phyloP scores from a whole-genome alignment of 208 protist genomes.

The Naegleria lovaniensis region DNA sequence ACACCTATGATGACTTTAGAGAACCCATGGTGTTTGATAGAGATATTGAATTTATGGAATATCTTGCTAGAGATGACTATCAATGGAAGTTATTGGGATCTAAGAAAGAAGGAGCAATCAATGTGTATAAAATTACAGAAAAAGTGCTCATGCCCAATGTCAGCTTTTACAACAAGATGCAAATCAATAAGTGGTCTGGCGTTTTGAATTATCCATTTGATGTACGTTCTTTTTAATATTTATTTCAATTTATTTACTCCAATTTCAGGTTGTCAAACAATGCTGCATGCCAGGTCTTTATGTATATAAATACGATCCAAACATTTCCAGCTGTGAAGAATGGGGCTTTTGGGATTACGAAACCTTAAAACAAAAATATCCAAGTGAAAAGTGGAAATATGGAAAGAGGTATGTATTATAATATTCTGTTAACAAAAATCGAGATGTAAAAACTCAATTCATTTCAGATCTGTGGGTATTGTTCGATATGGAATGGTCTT shows the following conservation, averaged over 20 bases:
- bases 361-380: neutral
- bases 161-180: neutral
- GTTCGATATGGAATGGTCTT: neutral
- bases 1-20: neutral
- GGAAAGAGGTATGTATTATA: neutral
- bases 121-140: neutral
- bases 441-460: too few relatives aligned
- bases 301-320: neutral
- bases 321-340: neutral
- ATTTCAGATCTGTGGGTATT: neutral
- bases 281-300: neutral
- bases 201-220: neutral
- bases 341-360: neutral
- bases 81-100: neutral
- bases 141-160: neutral
- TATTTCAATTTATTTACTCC: too few relatives aligned
- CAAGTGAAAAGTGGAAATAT: slow-evolving; percentile 3
- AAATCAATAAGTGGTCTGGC: neutral
- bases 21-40: neutral
- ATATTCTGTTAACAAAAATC: too few relatives aligned
- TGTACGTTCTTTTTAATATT: too few relatives aligned
- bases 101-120: neutral
- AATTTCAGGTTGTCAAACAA: neutral
- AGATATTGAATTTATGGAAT: slow-evolving; percentile 10
- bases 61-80: neutral